Evolutionary conservation across 352 stramenopile species (phyloP), one percentile per base, ranked within the genome.

Genomic region (Phytophthora quininea): DNA sequence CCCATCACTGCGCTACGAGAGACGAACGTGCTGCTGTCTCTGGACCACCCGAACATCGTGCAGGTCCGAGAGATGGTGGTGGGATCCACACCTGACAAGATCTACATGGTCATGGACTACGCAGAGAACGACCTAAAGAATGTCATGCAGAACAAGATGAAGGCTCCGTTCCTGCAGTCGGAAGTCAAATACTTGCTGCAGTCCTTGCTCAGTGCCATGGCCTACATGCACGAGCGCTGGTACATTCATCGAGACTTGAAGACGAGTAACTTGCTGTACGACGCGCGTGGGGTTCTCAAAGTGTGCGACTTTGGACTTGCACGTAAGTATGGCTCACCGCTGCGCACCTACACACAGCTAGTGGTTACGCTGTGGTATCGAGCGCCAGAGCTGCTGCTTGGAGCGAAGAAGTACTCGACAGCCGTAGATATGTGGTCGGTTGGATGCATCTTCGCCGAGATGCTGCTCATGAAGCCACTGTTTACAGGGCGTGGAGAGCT

Each of bases 161-260:
- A 84, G 69, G 79, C 86, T 58, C 85, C 88, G 53, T 93, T 93
- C 66, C 69, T 96, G 12, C 86, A 94, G 51, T 89, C 83, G 40
- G 89, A 99, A 76, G 86, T 98, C 46, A 99, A 99, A 76, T 92
- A 84, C 57, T 86, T 99, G 30, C 77, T 99, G 69, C 70, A 91
- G 64, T 96, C 97, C 64, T 84, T 99, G 35, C 71, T 99, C 1
- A 84, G 78, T 33, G 97, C 88, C 6, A 55, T 96, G 40, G 81
- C 75, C 10, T 90, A 93, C 73, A 98, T 99, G 79, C 97, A 99
- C 73, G 71, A 85, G 32, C 81, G 87, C 27, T 98, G 93, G 82
- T 93, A 88, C 67, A 89, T 99, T 33, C 97, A 99, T 73, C 91
- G 97, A 14, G 97, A 99, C 68, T 85, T 99, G 62, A 99, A 99